A percentile compares a stretch with the other conserved stretches of the same genome.
Evolutionary conservation across 352 stramenopile species (phyloP).

Genomic region (Globisporangium yorkense): DNA sequence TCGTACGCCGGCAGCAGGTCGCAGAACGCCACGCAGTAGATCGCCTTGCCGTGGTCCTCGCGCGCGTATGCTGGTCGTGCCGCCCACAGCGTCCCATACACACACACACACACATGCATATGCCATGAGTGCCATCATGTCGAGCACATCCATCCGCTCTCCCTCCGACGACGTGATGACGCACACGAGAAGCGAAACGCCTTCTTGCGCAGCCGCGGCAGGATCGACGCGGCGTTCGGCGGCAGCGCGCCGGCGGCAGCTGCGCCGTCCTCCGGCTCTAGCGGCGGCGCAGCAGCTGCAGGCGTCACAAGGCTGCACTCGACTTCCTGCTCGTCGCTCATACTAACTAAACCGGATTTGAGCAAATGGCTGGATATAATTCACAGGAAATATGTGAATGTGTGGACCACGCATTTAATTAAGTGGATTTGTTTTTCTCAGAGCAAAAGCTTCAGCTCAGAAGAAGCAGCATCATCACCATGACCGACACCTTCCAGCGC

Average conservation of each 20-base stretch:
- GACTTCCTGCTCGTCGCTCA: constrained; percentile 3
- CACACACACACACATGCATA: too few species aligned
- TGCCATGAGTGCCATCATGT: too few species aligned
- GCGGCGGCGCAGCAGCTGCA: not conserved
- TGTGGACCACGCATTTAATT: not conserved
- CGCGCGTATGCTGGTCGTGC: constrained; percentile 41
- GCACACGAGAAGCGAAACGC: constrained; percentile 17
- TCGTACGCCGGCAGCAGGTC: constrained; percentile 63
- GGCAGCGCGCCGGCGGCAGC: constrained; percentile 5
- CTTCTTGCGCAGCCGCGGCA: constrained; percentile 18
- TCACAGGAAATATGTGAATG: too few species aligned
- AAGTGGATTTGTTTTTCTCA: not conserved
- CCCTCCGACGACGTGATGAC: not conserved
- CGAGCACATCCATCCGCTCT: too few species aligned
- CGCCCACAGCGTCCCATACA: too few species aligned
- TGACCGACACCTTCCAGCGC: constrained; percentile 70
- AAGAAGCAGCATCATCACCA: constrained; percentile 12
- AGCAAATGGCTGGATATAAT: not conserved
- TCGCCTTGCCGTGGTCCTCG: constrained; percentile 70
- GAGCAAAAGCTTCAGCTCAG: not conserved
- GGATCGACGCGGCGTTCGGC: constrained; percentile 14
- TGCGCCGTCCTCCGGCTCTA: not conserved
- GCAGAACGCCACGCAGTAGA: constrained; percentile 76
- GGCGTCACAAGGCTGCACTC: constrained; percentile 1
- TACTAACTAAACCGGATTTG: not conserved